Conservation (phyloP, 164 flowering plant species). For the Houttuynia cordata region DNA sequence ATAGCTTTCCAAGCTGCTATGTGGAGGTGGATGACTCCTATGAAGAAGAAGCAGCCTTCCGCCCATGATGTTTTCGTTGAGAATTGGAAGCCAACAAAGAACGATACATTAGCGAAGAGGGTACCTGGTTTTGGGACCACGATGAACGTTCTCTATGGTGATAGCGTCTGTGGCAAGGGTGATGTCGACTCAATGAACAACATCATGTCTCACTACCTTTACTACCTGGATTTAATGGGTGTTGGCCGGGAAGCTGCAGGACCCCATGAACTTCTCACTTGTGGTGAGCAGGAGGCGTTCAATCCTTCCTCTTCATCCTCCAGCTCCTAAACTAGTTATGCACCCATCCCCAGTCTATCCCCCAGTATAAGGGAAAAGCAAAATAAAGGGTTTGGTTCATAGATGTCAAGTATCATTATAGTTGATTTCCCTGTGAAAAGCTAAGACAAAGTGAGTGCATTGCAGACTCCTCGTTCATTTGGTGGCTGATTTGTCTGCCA, state of each 20-base stretch:
- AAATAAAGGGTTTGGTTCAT: not conserved
- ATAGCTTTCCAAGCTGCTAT: constrained; percentile 80
- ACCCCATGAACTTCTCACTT: constrained; percentile 38
- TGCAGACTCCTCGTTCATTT: not conserved
- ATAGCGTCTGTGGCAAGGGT: constrained; percentile 57
- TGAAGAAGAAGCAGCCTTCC: constrained; percentile 59
- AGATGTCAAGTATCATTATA: not conserved
- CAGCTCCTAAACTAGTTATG: constrained; percentile 6
- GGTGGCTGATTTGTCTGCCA: not conserved
- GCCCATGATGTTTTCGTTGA: constrained; percentile 72
- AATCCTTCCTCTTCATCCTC: constrained; percentile 35
- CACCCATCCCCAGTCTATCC: not conserved
- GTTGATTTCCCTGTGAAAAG: not conserved
- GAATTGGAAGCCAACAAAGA: constrained; percentile 83
- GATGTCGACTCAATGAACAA: constrained; percentile 59
- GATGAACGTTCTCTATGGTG: constrained; percentile 79
- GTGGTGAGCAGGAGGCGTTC: constrained; percentile 63
- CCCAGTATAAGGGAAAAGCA: not conserved
- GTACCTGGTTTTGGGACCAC: constrained; percentile 77
- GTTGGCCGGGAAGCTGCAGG: constrained; percentile 68
- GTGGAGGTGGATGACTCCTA: constrained; percentile 65
- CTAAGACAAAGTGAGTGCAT: not conserved
- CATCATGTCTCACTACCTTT: constrained; percentile 59
- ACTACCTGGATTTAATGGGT: constrained; percentile 77
- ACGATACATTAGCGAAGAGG: constrained; percentile 68